Base-by-base conservation (phyloP, 208 protist species). In the Trypanosoma conorhini region DNA sequence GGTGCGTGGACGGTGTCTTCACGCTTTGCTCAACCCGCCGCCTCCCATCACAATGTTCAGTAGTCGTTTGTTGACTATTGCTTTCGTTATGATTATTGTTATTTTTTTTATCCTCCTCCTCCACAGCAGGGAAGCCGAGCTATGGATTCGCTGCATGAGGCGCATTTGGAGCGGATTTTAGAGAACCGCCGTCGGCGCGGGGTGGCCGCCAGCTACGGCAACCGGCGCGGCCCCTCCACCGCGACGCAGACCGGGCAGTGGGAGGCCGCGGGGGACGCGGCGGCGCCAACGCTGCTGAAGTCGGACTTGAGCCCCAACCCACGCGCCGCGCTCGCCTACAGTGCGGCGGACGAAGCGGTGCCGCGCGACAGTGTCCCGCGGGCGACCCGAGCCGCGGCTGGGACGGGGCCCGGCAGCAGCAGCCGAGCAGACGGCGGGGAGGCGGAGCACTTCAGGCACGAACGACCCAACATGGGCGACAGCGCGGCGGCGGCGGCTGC, bases 131-230 rank as follows among this genome's bases (percentile, higher is more conserved):
- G 35, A 35, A 15, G n/a, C 28, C 55, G 33, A 42, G 19, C 50
- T 24, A 94, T 94, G 89, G 86, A 94, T 67, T 66, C 74, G 31
- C 22, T 83, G 17, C 89, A 91, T 71, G 86, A 92, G 69, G 78
- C 75, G 19, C 82, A 92, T 38, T 72, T 94, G n/a, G 64, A 71
- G 56, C 82, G 84, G 22, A 92, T 94, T 59, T 76, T 94, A 63
- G 84, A 94, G 62, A 87, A 78, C 26, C 86, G 89, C 22, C 81
- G 81, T 42, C 63, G 81, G 21, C 86, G 89, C 33, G 81, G 85
- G n/a, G 82, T 84, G 3, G 62, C 88, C 7, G 83, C 72, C 38
- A 67, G 35, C 46, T 54, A 68, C 21, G 3, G 2, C 24, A 35
- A 35, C 22, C 72, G 26, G 55, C 67, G 56, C 59, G 52, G 42